Evolutionary conservation across 75 land plant species (phyloP), one percentile per base, ranked within the genome.

Genomic region (Gnetum montanum): DNA sequence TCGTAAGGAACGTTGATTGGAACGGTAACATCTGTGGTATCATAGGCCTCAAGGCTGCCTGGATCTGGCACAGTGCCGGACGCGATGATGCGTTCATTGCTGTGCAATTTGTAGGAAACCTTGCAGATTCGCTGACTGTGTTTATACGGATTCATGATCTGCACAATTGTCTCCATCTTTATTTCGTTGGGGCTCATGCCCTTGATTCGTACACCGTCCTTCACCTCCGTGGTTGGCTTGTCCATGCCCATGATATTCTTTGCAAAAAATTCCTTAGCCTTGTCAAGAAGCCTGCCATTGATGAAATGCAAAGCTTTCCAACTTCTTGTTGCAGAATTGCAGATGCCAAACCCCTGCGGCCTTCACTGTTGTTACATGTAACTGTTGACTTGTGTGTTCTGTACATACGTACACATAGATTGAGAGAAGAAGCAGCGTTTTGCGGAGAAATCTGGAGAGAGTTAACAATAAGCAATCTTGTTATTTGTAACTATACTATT

Each of bases 211-310:
- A 90, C n/a, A n/a, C n/a, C 84, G 62, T 69, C 66, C 5, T 52
- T 47, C 57, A 90, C 26, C 50, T 60, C 66, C 18, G 86, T 90
- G 34, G 76, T 82, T 13, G 96, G 96, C 73, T 79, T 85, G 77
- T 70, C 61, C 36, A 82, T 67, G 31, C 70, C 38, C 8, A 79
- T 78, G 38, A 85, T 41, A 65, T 79, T 76, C 31, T 85, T 90
- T 19, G 77, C 64, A 46, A 75, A 78, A 31, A 66, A 58, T 13
- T 59, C 57, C 84, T 85, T 85, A 31, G 79, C 86, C 75, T 76
- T 74, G 64, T 77, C 72, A n/a, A n/a, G n/a, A n/a, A n/a, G n/a
- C n/a, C n/a, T n/a, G n/a, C n/a, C n/a, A n/a, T n/a, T n/a, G n/a
- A n/a, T n/a, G n/a, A n/a, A n/a, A n/a, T n/a, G n/a, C n/a, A n/a